Conservation (phyloP, 2,329 filamentous ascomycete species). For the Apiospora arundinis region DNA sequence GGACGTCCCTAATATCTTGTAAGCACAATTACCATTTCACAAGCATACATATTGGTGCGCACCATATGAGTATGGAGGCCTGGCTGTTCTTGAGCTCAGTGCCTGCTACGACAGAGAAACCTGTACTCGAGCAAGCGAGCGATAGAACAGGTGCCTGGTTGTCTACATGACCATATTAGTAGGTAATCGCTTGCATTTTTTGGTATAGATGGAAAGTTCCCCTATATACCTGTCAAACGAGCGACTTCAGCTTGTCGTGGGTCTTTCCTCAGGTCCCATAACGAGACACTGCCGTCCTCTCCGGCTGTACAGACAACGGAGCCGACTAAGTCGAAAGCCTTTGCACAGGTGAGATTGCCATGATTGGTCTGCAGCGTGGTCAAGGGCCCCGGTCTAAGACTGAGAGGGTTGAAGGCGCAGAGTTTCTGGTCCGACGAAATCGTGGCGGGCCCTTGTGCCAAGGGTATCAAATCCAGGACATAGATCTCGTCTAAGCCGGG, state of each 20-base stretch:
- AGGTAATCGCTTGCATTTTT: neutral
- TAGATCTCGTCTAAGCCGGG: slow-evolving; percentile 54
- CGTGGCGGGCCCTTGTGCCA: slow-evolving; percentile 59
- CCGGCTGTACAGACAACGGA: slow-evolving; percentile 72
- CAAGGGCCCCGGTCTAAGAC: slow-evolving; percentile 58
- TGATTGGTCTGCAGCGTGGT: slow-evolving; percentile 59
- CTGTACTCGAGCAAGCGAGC: slow-evolving; percentile 63
- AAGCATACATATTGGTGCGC: slow-evolving; percentile 28
- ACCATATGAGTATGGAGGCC: slow-evolving; percentile 68
- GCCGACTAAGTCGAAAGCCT: slow-evolving; percentile 57
- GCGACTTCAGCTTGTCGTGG: slow-evolving; percentile 47
- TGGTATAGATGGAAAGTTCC: slow-evolving; percentile 29
- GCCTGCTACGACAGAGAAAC: slow-evolving; percentile 71
- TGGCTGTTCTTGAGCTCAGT: slow-evolving; percentile 73
- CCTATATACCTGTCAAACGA: slow-evolving; percentile 52
- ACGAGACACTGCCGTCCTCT: slow-evolving; percentile 69
- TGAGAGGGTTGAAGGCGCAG: slow-evolving; percentile 66
- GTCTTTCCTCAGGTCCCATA: slow-evolving; percentile 69
- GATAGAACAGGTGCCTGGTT: slow-evolving; percentile 63
- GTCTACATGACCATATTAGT: slow-evolving; percentile 41
- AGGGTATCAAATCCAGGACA: slow-evolving; percentile 63
- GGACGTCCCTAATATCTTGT: slow-evolving; percentile 59
- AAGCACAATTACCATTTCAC: slow-evolving; percentile 15
- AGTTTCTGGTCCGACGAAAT: slow-evolving; percentile 77
- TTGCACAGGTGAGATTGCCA: slow-evolving; percentile 68